Base-by-base conservation (phyloP, 768 basidiomycete species). In the Rhizopogon salebrosus region DNA sequence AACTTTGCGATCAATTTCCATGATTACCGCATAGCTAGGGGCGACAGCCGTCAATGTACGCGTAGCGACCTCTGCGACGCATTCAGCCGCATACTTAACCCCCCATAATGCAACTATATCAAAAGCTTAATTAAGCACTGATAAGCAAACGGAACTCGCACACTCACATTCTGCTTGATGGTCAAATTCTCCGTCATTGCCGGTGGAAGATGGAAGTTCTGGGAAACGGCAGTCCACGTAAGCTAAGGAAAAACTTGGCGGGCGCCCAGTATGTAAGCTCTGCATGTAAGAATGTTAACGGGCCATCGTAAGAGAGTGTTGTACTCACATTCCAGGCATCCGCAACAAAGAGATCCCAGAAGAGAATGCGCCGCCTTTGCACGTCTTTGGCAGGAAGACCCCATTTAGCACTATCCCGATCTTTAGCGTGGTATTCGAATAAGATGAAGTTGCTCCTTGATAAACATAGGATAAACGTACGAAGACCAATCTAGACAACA, bases 261-360 rank as follows among this genome's bases (percentile, higher is more conserved):
- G 87, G 26, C 87, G 77, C 10, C 87, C 87, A 0, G 82, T 85
- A 50, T 79, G 79, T 10, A 90, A 71, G 58, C 84, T 81, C 87
- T 89, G 62, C 2, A 35, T 26, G 24, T 45, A 52, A 16, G 36
- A 24, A 42, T n/a, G 27, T 66, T 37, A 66, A 55, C 40, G 23
- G 39, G 24, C 18, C 24, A 27, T 27, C 11, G 41, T 35, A 48
- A 29, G 29, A 46, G 20, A 46, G 20, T 29, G n/a, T 9, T 8
- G 14, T 39, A 46, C 76, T 34, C 56, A 86, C 86, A 70, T 79
- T 73, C 83, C 84, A 89, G 3, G 78, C 72, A 58, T 90, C 88
- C 0, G 83, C 81, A 18, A 84, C 74, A 57, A 87, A 89, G 9
- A 89, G 72, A 61, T 89, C 85, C 88, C 88, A 91, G 68, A 91